Conservation (phyloP, 306 rosid genomes). For the Senna tora region DNA sequence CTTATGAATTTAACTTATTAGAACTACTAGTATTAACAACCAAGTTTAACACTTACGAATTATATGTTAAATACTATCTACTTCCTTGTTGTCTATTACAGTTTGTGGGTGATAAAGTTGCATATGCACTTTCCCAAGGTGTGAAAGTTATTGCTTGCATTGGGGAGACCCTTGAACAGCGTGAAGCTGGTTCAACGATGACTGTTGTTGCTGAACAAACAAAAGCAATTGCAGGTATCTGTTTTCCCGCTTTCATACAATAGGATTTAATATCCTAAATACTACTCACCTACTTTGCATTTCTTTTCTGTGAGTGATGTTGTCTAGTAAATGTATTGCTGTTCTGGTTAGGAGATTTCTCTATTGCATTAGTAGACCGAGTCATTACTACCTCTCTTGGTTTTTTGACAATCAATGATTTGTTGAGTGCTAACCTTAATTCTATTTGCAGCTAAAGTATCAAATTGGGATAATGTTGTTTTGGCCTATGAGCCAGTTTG, state of each 20-base stretch:
- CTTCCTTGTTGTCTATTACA: constrained; percentile 37
- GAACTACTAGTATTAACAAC: constrained; percentile 24
- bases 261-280: not conserved
- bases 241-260: not conserved
- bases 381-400: not conserved
- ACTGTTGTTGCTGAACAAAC: constrained; percentile 83
- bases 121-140: constrained; percentile 79
- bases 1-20: not conserved
- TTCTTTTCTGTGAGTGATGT: not conserved
- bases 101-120: constrained; percentile 89
- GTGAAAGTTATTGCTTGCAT: constrained; percentile 89
- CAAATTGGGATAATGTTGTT: constrained; percentile 72
- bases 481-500: constrained; percentile 91
- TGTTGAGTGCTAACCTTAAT: constrained; percentile 22
- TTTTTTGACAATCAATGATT: constrained; percentile 1
- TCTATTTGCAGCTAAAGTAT: constrained; percentile 45
- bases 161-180: constrained; percentile 91
- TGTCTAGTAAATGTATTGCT: not conserved
- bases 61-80: not conserved
- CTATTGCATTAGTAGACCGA: constrained; percentile 3
- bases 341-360: not conserved
- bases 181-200: constrained; percentile 70
- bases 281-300: not conserved
- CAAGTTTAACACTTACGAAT: constrained; percentile 2
- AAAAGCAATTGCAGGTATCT: constrained; percentile 78